These are phyloP conservation scores for Aspergillus felis DNA, from an alignment of 2,329 filamentous ascomycete genomes.

Conservation along the genomic window DNA sequence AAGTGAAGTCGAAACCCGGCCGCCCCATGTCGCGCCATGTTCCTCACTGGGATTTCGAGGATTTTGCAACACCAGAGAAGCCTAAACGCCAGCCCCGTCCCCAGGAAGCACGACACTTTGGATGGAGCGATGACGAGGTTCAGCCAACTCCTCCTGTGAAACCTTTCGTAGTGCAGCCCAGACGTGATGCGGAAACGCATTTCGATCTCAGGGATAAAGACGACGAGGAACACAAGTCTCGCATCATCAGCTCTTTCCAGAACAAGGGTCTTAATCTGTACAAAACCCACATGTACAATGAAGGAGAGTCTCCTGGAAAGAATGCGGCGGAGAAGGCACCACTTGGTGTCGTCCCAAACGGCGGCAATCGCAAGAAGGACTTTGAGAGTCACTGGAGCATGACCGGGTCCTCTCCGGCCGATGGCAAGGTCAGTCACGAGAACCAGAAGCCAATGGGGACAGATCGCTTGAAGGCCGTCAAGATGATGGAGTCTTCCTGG, in stretches of 20 bases:
- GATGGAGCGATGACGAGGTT: conserved; percentile 64
- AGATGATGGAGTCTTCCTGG: conserved; percentile 66
- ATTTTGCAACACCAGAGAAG: conserved; percentile 82
- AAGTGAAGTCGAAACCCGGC: conserved; percentile 23
- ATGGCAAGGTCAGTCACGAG: conserved; percentile 37
- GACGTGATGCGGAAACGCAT: conserved; percentile 75
- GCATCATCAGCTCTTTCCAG: conserved; percentile 48
- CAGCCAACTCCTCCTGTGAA: conserved; percentile 43
- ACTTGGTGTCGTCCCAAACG: conserved; percentile 67
- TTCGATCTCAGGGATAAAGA: conserved; percentile 82
- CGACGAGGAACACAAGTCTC: conserved; percentile 48
- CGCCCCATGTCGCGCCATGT: conserved; percentile 49
- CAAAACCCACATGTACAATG: conserved; percentile 68
- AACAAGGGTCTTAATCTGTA: conserved; percentile 72
- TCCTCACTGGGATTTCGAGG: conserved; percentile 81
- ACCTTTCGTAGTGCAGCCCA: conserved; percentile 61
- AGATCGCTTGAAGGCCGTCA: conserved; percentile 64
- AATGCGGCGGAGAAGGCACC: conserved; percentile 36
- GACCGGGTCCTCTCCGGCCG: conserved; percentile 50
- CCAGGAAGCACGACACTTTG: conserved; percentile 70
- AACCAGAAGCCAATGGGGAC: conserved; percentile 49
- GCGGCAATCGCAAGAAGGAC: conserved; percentile 68
- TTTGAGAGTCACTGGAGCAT: conserved; percentile 76
- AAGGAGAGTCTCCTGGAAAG: conserved; percentile 48
- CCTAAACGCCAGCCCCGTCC: conserved; percentile 58